These are phyloP conservation scores for Aurantiochytrium sp. DNA, from an alignment of 108 stramenopile species.

Conservation along the genomic window DNA sequence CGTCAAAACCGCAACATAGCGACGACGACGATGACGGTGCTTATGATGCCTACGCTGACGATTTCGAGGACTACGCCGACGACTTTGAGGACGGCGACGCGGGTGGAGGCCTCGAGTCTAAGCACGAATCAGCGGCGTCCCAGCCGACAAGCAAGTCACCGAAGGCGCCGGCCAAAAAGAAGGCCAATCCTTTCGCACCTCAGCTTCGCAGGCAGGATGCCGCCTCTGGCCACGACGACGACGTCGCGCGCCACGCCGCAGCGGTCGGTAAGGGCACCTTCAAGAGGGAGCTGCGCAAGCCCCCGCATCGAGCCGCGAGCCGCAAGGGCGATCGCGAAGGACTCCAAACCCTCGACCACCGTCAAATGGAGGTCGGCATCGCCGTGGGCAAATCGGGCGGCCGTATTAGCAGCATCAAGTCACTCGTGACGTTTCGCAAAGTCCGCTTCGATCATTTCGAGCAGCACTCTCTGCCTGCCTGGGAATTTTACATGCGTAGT, in stretches of 20 bases:
- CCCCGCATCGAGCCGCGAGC: background rate
- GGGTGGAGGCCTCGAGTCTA: background rate
- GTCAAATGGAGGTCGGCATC: background rate
- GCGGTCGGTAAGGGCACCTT: background rate
- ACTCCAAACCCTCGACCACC: background rate
- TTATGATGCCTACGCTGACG: background rate
- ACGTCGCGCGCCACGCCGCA: background rate
- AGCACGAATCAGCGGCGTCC: background rate
- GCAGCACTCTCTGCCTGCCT: background rate
- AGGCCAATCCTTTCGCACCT: background rate
- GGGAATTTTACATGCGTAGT: constrained; percentile 24
- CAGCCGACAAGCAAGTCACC: background rate
- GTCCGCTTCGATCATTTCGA: background rate
- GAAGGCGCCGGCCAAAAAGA: background rate
- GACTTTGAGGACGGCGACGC: background rate
- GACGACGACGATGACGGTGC: background rate
- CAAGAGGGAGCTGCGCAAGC: background rate
- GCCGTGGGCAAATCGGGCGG: background rate
- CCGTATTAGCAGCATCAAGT: background rate
- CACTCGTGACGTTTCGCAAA: background rate
- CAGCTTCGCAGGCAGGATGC: background rate
- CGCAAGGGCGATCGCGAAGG: background rate
- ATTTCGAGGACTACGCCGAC: background rate
- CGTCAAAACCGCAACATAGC: too few relatives aligned
- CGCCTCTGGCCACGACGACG: background rate